Conservation (phyloP, 805 yeast species). For the Saccharomycopsis olivae region DNA sequence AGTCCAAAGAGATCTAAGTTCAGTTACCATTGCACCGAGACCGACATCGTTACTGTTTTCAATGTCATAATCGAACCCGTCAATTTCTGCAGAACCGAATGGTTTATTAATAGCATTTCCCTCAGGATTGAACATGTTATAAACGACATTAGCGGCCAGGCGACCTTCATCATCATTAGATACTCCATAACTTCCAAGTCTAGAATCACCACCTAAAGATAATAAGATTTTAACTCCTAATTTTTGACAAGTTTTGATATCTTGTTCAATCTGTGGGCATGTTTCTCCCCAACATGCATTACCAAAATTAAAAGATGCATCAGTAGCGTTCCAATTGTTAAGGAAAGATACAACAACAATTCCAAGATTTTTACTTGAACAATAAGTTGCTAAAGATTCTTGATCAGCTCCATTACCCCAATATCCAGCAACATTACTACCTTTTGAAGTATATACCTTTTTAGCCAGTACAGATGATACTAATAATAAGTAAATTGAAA, state of each 20-base stretch:
- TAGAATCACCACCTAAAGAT: slow-evolving; percentile 40
- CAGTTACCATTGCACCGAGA: slow-evolving; percentile 47
- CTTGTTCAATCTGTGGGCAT: slow-evolving; percentile 38
- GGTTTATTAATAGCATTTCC: slow-evolving; percentile 20
- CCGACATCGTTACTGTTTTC: slow-evolving; percentile 59
- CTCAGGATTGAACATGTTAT: slow-evolving; percentile 46
- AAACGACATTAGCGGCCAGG: slow-evolving; percentile 45
- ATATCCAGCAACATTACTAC: slow-evolving; percentile 56
- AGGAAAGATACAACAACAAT: slow-evolving; percentile 14
- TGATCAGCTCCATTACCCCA: slow-evolving; percentile 66
- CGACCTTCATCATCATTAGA: slow-evolving; percentile 71
- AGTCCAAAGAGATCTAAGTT: slow-evolving; percentile 30
- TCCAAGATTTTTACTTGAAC: slow-evolving; percentile 10
- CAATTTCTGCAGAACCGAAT: slow-evolving; percentile 52
- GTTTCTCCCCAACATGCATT: slow-evolving; percentile 23
- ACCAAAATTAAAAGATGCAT: slow-evolving; percentile 35
- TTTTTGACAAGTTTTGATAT: slow-evolving; percentile 64
- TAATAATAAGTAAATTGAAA: no score
- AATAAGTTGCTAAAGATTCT: slow-evolving; percentile 35
- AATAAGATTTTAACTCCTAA: slow-evolving; percentile 67
- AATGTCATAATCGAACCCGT: slow-evolving; percentile 89
- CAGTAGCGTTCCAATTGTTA: slow-evolving; percentile 18
- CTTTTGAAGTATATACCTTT: no score
- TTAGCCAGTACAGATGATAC: no score
- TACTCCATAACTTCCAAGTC: slow-evolving; percentile 69